Base-by-base conservation (phyloP, 2,329 filamentous ascomycete species). In the Ilyonectria destructans region DNA sequence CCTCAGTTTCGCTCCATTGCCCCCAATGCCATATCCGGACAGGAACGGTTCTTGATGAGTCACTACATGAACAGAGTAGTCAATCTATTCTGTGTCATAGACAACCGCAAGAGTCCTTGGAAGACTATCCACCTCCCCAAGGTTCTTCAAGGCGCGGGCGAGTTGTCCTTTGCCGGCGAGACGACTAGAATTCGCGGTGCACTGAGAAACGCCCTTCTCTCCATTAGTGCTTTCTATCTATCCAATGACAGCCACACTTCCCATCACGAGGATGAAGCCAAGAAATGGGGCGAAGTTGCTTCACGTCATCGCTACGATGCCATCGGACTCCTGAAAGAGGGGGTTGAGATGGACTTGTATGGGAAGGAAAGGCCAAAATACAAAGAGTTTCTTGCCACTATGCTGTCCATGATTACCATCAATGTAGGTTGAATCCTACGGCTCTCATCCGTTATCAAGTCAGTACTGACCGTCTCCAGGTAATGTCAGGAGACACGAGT, bases 381-480 rank as follows among this genome's bases (percentile, higher is more conserved):
- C 23, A 77, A 77, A n/a, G 75, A 77, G 17, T 74, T 74, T 21
- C 55, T 77, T 1, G 75, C 75, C 0, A 77, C 75, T 1, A 77
- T 76, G 73, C 10, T 77, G 26, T 77, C 75, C 2, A 77, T 77
- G 75, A 72, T 77, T 15, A 71, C 74, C 0, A 77, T 77, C 2
- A 76, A 76, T 46, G 75, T 75, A 52, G 55, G 69, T 26, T 43
- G 40, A 17, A 43, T n/a, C 6, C 17, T 8, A 7, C 15, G 17
- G 8, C 7, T 8, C 6, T 6, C 8, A n/a, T n/a, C 40, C 17
- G 15, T 17, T 6, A 43, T 17, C 8, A n/a, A 6, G n/a, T 17
- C 15, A n/a, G 15, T n/a, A n/a, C 40, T 60, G 17, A 62, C 15
- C 8, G 5, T 37, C 48, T 2, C 12, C 37, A 76, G 71, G 73